A percentile compares a stretch with the other conserved stretches of the same genome.
Conservation (phyloP, 1,284 basidiomycete genomes). For the Sphagnurus paluster region DNA sequence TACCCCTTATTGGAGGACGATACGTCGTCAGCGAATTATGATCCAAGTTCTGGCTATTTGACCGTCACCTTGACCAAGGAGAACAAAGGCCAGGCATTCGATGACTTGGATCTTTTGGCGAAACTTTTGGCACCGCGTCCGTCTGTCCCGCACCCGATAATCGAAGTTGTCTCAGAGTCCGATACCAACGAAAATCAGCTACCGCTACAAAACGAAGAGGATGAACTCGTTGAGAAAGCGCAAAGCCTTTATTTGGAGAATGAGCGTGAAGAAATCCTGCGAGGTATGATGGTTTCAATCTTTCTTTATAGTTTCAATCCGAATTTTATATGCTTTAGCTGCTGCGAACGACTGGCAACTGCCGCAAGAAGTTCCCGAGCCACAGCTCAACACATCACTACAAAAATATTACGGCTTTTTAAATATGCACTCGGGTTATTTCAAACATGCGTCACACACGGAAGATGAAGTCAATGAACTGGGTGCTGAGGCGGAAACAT, state of each 20-base stretch:
- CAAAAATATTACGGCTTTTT: constrained; percentile 71
- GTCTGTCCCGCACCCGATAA: constrained; percentile 44
- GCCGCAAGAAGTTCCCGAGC: constrained; percentile 56
- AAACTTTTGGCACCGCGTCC: constrained; percentile 71
- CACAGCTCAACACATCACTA: constrained; percentile 38
- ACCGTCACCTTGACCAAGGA: constrained; percentile 71
- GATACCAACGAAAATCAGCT: constrained; percentile 26
- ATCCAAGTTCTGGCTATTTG: constrained; percentile 70
- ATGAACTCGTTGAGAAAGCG: constrained; percentile 45
- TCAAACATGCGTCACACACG: constrained; percentile 63
- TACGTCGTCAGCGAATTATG: constrained; percentile 67
- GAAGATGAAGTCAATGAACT: constrained; percentile 82
- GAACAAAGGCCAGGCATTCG: constrained; percentile 61
- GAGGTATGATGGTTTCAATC: constrained; percentile 43
- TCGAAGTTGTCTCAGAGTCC: constrained; percentile 66
- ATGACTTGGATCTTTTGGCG: constrained; percentile 74
- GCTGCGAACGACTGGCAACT: constrained; percentile 77
- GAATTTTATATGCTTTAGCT: constrained; percentile 41
- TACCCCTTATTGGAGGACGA: constrained; percentile 68
- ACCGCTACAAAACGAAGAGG: constrained; percentile 28
- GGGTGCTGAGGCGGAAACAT: constrained; percentile 61
- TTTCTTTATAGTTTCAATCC: neutral
- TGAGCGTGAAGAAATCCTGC: constrained; percentile 54
- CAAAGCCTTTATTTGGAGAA: constrained; percentile 51
- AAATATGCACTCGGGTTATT: constrained; percentile 69